Evolutionary conservation across 2,329 filamentous ascomycete species (phyloP).

Genomic region (Colletotrichum karsti): DNA sequence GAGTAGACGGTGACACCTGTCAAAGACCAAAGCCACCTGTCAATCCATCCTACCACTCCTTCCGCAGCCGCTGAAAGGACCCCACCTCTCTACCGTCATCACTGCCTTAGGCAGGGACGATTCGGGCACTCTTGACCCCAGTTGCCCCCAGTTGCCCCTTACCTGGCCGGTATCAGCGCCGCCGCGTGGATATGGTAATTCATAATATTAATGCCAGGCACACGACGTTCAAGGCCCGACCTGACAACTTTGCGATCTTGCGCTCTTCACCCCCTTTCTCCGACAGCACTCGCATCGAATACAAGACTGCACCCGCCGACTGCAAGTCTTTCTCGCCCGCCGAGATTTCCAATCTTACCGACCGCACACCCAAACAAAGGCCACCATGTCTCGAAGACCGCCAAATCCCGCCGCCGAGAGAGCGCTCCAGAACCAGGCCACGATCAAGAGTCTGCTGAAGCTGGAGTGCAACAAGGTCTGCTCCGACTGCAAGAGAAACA

Average conservation of each 20-base stretch:
- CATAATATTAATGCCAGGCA: slow-evolving; percentile 22
- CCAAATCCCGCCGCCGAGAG: slow-evolving; percentile 84
- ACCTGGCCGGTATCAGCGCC: slow-evolving; percentile 25
- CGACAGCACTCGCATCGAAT: neutral
- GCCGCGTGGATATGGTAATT: slow-evolving; percentile 14
- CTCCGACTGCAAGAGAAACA: slow-evolving; percentile 98
- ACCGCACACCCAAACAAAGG: slow-evolving; percentile 8
- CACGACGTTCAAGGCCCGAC: slow-evolving; percentile 9
- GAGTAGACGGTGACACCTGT: neutral
- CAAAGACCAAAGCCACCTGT: neutral
- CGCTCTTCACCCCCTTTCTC: neutral
- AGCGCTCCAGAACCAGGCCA: slow-evolving; percentile 91
- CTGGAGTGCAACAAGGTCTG: slow-evolving; percentile 95
- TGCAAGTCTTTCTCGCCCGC: neutral
- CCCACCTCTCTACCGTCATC: slow-evolving; percentile 25
- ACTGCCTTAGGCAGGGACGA: slow-evolving; percentile 27
- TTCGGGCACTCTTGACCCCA: slow-evolving; percentile 12
- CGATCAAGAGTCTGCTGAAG: slow-evolving; percentile 94
- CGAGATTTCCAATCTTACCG: neutral
- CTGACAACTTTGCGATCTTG: slow-evolving; percentile 22
- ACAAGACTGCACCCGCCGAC: neutral
- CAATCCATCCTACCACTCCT: neutral
- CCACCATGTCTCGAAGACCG: slow-evolving; percentile 79
- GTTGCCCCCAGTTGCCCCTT: slow-evolving; percentile 26
- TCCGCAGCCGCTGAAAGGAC: slow-evolving; percentile 1